phyloP scores from a whole-genome alignment of 192 early-diverging fungal species.

The Dissophora ornata region DNA sequence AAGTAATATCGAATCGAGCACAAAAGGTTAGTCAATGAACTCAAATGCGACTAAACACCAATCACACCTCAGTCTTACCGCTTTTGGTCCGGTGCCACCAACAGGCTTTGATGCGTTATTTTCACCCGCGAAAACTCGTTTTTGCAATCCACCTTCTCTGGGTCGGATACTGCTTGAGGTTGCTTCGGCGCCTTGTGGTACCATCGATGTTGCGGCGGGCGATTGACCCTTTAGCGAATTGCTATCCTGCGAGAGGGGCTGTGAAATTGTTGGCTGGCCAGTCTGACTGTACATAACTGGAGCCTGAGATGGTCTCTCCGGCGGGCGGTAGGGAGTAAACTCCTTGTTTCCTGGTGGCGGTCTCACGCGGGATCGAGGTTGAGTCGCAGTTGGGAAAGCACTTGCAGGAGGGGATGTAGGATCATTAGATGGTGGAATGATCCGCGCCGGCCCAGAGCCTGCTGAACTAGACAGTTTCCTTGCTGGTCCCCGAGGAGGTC shows the following conservation, averaged over 20 bases:
- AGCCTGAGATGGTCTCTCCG: conserved; percentile 50
- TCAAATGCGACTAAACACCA: not conserved
- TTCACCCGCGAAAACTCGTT: conserved; percentile 26
- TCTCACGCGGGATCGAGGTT: conserved; percentile 25
- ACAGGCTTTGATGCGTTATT: conserved; percentile 22
- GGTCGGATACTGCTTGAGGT: conserved; percentile 43
- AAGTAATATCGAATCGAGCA: too few species aligned
- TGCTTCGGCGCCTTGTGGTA: conserved; percentile 25
- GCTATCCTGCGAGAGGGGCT: conserved; percentile 27
- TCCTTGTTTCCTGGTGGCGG: conserved; percentile 43
- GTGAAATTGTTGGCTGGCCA: conserved; percentile 39
- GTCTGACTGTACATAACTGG: conserved; percentile 51
- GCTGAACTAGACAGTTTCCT: conserved; percentile 18
- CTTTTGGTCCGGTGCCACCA: not conserved
- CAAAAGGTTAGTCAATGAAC: not conserved
- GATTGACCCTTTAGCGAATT: conserved; percentile 2
- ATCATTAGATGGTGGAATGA: conserved; percentile 35
- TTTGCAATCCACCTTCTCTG: conserved; percentile 32
- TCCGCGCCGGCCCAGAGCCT: conserved; percentile 21
- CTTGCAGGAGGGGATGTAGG: conserved; percentile 46
- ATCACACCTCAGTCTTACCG: not conserved
- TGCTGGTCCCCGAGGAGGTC: conserved; percentile 45
- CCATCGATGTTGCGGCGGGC: conserved; percentile 11
- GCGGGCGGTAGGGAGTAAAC: conserved; percentile 40
- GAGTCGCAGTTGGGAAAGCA: conserved; percentile 31